Base-by-base conservation (phyloP, 2,329 filamentous ascomycete species). In the Penicillium sp. region DNA sequence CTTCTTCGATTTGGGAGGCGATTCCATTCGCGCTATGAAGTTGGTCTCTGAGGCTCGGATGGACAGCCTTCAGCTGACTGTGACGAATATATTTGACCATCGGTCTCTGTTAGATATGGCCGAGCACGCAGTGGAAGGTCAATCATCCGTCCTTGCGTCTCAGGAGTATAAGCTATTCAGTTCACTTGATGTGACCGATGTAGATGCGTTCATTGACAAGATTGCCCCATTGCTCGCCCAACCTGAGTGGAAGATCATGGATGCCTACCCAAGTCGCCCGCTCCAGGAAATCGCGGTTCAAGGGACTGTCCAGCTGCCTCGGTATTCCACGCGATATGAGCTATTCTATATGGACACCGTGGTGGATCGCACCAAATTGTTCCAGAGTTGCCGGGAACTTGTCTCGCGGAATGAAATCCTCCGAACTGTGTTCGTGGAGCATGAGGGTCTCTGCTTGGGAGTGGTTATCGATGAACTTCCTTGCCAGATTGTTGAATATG, bases 251-350 rank as follows among this genome's bases (percentile, higher is more conserved):
- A 41, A 52, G 29, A 72, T 86, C 27, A 58, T 67, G 3, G 78
- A 85, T 53, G 74, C 83, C 1, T 71, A 83, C 10, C 83, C 83
- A 2, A 74, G 78, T 1, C 74, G 81, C 0, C 81, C 80, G 0
- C 70, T 84, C 5, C 83, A 86, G 59, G 75, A 81, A 42, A 74
- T 85, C 26, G 83, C 82, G 6, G 78, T 86, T 16, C 75, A 75
- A 51, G 84, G 80, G 7, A 86, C 84, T 0, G 76, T 80, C 2
- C 69, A 79, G 8, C 71, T 80, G 2, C 84, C 84, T 5, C 78
- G 84, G 3, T 85, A 80, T 68, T 86, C 84, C 0, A 70, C 81
- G 1, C 79, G 83, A 4, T 87, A 87, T 62, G 82, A 85, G 61
- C 70, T 85, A 35, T 80, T 87, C 64, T 80, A 84, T 64, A 79